phyloP scores from a whole-genome alignment of 352 stramenopile species.

The Lagenidium giganteum region DNA sequence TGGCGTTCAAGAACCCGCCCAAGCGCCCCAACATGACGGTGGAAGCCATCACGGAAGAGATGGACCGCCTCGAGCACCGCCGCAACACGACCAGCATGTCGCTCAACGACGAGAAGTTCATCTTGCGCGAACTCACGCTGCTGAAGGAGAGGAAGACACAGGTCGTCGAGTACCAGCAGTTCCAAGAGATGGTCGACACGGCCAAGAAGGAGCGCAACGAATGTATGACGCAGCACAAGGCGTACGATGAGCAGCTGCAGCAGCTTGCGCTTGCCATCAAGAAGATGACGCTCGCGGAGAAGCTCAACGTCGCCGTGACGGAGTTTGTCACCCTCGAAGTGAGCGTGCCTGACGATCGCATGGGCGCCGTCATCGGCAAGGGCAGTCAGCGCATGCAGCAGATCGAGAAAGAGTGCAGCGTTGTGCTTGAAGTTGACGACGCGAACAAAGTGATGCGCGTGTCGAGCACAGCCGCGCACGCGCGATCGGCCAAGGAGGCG shows the following conservation, averaged over 20 bases:
- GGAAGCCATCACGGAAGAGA: slow-evolving; percentile 48
- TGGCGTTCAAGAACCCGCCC: slow-evolving; percentile 64
- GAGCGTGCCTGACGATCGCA: slow-evolving; percentile 46
- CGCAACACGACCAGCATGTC: slow-evolving; percentile 74
- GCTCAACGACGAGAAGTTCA: slow-evolving; percentile 59
- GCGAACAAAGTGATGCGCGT: slow-evolving; percentile 49
- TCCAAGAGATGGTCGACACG: slow-evolving; percentile 54
- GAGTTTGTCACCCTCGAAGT: slow-evolving; percentile 54
- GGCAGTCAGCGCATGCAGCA: slow-evolving; percentile 48
- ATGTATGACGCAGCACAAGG: slow-evolving; percentile 49
- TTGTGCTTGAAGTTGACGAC: slow-evolving; percentile 59
- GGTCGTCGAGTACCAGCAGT: slow-evolving; percentile 39
- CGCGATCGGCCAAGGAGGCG: slow-evolving; percentile 25
- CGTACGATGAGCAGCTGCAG: slow-evolving; percentile 40
- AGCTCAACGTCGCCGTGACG: slow-evolving; percentile 23
- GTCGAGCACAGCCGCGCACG: slow-evolving; percentile 45
- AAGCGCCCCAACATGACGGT: slow-evolving; percentile 48
- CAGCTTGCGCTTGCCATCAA: slow-evolving; percentile 41
- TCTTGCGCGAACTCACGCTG: slow-evolving; percentile 61
- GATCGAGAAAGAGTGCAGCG: slow-evolving; percentile 48
- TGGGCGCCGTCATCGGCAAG: slow-evolving; percentile 66
- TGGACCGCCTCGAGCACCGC: slow-evolving; percentile 48
- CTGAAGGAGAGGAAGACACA: slow-evolving; percentile 56
- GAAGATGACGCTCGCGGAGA: slow-evolving; percentile 45
- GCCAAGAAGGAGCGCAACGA: slow-evolving; percentile 50